Percentiles rank a stretch among this genome's conserved stretches.
phyloP scores from a whole-genome alignment of 208 protist species.

The Trypanosomatidae sp. region DNA sequence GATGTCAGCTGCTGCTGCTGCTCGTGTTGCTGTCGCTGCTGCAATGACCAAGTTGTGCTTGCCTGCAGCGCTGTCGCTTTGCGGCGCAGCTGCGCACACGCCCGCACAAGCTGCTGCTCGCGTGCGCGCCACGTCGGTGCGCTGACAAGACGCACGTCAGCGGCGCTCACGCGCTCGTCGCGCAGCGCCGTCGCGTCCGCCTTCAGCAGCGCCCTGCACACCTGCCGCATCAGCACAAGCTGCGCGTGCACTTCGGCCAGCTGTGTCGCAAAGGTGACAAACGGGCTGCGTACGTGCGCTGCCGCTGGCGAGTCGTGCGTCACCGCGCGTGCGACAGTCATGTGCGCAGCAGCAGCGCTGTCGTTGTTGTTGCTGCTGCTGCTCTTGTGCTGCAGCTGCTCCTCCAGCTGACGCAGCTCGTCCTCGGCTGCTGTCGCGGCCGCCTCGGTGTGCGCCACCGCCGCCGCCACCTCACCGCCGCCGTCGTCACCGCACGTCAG shows the following conservation, averaged over 20 bases:
- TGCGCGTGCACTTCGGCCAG: constrained; percentile 37
- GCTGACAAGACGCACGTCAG: constrained; percentile 30
- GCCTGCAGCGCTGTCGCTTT: background rate
- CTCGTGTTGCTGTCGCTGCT: constrained; percentile 1
- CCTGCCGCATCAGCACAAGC: constrained; percentile 18
- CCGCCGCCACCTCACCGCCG: no score
- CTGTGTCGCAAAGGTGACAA: constrained; percentile 14
- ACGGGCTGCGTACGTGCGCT: no score
- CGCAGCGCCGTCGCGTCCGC: constrained; percentile 24
- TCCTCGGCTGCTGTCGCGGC: no score
- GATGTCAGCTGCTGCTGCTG: constrained; percentile 4
- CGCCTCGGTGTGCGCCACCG: no score
- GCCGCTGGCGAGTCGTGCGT: no score
- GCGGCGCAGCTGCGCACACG: constrained; percentile 7
- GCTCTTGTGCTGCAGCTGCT: no score
- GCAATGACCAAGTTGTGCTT: background rate
- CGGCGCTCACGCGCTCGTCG: constrained; percentile 22
- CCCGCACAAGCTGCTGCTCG: constrained; percentile 10
- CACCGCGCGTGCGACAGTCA: no score
- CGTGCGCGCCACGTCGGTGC: constrained; percentile 16
- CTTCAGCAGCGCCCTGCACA: constrained; percentile 27
- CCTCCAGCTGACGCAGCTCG: no score
- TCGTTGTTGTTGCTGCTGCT: no score
- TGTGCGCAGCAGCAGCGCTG: no score
- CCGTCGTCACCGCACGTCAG: no score